Evolutionary conservation across 176 grass and related monocot species (phyloP).

Genomic region (Rhynchospora pubera): DNA sequence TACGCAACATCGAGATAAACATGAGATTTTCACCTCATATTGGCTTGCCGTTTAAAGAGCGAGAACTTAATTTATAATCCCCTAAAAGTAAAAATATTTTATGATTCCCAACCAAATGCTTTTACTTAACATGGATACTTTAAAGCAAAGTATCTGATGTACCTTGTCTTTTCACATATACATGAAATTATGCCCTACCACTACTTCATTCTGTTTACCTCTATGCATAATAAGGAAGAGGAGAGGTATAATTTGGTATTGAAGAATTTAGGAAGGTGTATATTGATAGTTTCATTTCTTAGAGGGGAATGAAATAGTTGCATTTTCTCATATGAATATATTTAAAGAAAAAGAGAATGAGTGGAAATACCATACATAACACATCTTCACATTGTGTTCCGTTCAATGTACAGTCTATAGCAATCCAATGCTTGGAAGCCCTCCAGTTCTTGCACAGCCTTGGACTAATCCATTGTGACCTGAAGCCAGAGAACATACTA

Average conservation of each 20-base stretch:
- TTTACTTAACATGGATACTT: not conserved
- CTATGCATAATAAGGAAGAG: not conserved
- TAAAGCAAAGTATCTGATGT: not conserved
- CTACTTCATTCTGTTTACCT: not conserved
- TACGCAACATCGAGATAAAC: too few species aligned
- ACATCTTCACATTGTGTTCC: slow-evolving; percentile 10
- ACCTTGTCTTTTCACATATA: not conserved
- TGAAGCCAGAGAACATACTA: slow-evolving; percentile 99
- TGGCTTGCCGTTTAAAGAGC: not conserved
- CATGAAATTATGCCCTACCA: not conserved
- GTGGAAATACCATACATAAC: not conserved
- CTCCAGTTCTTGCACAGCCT: slow-evolving; percentile 93
- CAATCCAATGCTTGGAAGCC: slow-evolving; percentile 94
- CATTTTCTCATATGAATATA: not conserved
- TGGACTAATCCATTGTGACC: slow-evolving; percentile 96
- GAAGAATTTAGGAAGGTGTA: not conserved
- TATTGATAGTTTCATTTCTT: not conserved
- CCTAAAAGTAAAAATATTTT: not conserved
- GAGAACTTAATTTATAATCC: not conserved
- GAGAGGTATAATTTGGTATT: not conserved
- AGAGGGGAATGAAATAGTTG: too few species aligned
- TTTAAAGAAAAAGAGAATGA: not conserved
- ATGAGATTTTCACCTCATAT: not conserved
- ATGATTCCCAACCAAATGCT: not conserved
- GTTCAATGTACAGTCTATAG: slow-evolving; percentile 66